Conservation (phyloP, 163 green algal genomes). For the Volvox carteri region DNA sequence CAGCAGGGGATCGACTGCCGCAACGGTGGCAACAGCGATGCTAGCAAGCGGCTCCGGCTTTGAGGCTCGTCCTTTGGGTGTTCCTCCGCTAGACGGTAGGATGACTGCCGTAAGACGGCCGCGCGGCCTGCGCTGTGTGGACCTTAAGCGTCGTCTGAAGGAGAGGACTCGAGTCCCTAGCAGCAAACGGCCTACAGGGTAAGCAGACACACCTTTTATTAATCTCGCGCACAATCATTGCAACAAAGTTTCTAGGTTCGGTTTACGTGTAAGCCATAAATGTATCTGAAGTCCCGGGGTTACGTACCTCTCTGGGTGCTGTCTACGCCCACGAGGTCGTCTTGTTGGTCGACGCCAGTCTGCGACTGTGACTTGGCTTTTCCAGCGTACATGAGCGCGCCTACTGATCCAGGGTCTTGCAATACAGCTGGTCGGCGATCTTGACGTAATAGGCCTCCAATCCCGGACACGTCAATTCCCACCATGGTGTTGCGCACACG, state of each 20-base stretch:
- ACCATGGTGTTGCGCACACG: not conserved
- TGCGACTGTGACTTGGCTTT: not conserved
- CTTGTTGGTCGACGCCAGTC: not conserved
- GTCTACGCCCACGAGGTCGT: too few species aligned
- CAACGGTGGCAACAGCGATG: not conserved
- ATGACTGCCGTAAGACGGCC: not conserved
- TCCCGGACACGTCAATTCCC: not conserved
- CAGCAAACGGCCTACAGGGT: not conserved
- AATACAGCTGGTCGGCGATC: not conserved
- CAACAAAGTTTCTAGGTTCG: too few species aligned
- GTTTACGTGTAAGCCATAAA: too few species aligned
- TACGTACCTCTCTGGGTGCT: not conserved
- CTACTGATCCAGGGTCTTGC: not conserved
- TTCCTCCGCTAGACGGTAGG: not conserved
- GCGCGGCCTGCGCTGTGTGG: constrained; percentile 19
- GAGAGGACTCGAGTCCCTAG: constrained; percentile 3
- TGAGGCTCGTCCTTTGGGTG: not conserved
- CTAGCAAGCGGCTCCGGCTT: not conserved
- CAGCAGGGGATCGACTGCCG: not conserved
- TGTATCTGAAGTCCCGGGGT: too few species aligned
- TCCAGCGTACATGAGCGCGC: not conserved
- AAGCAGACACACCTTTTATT: not conserved
- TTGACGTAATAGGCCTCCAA: not conserved
- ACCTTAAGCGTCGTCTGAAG: constrained; percentile 17
- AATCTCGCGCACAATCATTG: too few species aligned